Evolutionary conservation across 2,329 filamentous ascomycete species (phyloP).

Genomic region (Canariomyces notabilis): DNA sequence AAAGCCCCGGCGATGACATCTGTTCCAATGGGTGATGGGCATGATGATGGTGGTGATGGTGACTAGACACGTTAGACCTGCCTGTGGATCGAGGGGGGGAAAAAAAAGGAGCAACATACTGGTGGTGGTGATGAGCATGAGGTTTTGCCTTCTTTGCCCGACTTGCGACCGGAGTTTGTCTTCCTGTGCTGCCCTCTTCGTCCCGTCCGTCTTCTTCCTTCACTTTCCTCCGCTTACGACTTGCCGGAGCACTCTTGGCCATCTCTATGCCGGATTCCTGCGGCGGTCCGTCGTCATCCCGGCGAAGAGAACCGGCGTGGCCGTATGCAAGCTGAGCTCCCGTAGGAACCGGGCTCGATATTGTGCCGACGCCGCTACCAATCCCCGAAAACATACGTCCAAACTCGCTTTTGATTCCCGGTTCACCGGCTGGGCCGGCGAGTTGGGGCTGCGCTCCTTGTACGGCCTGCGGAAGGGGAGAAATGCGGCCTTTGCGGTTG

Average conservation of each 20-base stretch:
- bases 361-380: slow-evolving; percentile 51
- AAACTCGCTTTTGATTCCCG: slow-evolving; percentile 90
- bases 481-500: slow-evolving; percentile 76
- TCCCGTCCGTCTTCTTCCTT: slow-evolving; percentile 68
- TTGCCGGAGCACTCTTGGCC: slow-evolving; percentile 36
- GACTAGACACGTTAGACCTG: slow-evolving; percentile 26
- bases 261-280: slow-evolving; percentile 43
- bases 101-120: slow-evolving; percentile 45
- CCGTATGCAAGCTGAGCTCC: slow-evolving; percentile 44
- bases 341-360: slow-evolving; percentile 47
- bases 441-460: slow-evolving; percentile 83
- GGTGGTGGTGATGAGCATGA: slow-evolving; percentile 59
- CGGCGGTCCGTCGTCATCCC: slow-evolving; percentile 47
- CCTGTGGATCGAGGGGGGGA: background rate
- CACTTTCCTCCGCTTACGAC: slow-evolving; percentile 61
- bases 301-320: slow-evolving; percentile 40
- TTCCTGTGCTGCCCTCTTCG: slow-evolving; percentile 62
- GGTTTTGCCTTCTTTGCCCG: slow-evolving; percentile 65
- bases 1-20: slow-evolving; percentile 38
- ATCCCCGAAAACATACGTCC: slow-evolving; percentile 95
- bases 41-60: slow-evolving; percentile 59
- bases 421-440: slow-evolving; percentile 72
- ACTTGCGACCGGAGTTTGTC: slow-evolving; percentile 52
- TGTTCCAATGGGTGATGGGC: slow-evolving; percentile 42
- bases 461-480: slow-evolving; percentile 86